Percentiles rank a stretch among this genome's conserved stretches.
Evolutionary conservation across 2,329 filamentous ascomycete species (phyloP).

Genomic region (Coccinonectria pachysandricola): DNA sequence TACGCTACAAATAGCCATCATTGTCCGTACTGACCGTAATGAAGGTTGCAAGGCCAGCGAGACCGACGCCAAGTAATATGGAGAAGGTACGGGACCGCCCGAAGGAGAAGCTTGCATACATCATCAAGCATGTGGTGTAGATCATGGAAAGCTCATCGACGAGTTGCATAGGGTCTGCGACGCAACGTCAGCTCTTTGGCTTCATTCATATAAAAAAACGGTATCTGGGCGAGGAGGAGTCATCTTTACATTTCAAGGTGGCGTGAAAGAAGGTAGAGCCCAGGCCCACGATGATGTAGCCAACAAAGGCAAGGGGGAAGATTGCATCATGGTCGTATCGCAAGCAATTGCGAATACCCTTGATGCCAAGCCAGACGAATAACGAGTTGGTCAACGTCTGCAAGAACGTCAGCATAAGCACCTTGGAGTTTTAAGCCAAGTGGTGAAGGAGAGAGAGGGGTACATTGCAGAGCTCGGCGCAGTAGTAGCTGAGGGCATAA

Average conservation of each 20-base stretch:
- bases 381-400: constrained; percentile 71
- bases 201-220: neutral
- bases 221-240: neutral
- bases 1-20: constrained; percentile 1
- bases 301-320: constrained; percentile 55
- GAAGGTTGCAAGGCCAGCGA: constrained; percentile 48
- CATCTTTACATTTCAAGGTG: constrained; percentile 43
- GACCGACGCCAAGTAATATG: constrained; percentile 42
- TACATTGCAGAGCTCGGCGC: constrained; percentile 64
- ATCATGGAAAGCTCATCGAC: constrained; percentile 52
- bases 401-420: constrained; percentile 12
- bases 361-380: constrained; percentile 68
- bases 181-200: constrained; percentile 1
- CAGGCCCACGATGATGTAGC: constrained; percentile 43
- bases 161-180: constrained; percentile 47
- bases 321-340: constrained; percentile 63
- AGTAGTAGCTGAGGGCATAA: constrained; percentile 64
- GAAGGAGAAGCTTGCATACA: constrained; percentile 63
- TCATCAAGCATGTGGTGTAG: constrained; percentile 47
- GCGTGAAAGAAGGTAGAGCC: constrained; percentile 48
- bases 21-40: constrained; percentile 53
- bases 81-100: constrained; percentile 42
- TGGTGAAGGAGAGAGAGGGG: constrained; percentile 4
- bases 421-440: no score
- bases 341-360: constrained; percentile 64